These are phyloP conservation scores for Polytrichum formosum DNA, from an alignment of 225 moss, liverwort and hornwort species.

Conservation along the genomic window DNA sequence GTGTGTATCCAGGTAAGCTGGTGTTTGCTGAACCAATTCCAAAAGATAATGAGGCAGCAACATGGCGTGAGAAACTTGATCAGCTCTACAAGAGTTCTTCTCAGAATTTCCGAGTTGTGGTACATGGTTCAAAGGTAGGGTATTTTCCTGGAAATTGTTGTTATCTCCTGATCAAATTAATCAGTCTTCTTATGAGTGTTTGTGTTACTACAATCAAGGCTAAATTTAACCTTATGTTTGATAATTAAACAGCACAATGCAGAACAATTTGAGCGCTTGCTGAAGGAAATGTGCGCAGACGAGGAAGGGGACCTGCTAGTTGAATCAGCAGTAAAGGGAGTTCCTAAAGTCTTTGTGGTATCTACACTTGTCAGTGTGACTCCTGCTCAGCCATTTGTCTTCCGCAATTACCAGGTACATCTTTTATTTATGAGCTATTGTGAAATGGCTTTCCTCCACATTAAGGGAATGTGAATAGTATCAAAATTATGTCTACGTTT, in stretches of 20 bases:
- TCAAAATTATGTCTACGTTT: too few relatives aligned
- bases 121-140: conserved; percentile 95
- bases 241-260: conserved; percentile 79
- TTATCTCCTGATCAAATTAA: too few relatives aligned
- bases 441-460: too few relatives aligned
- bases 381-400: conserved; percentile 97
- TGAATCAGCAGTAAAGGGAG: conserved; percentile 82
- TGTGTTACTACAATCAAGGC: too few relatives aligned
- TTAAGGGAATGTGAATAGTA: too few relatives aligned
- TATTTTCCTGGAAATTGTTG: too few relatives aligned
- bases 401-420: conserved; percentile 94
- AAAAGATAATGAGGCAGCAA: conserved; percentile 96
- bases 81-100: conserved; percentile 99
- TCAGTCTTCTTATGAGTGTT: too few relatives aligned
- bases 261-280: conserved; percentile 91
- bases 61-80: conserved; percentile 98
- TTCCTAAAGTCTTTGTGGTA: conserved; percentile 95
- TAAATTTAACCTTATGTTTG: background rate
- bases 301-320: conserved; percentile 92
- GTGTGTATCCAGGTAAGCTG: conserved; percentile 67
- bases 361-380: conserved; percentile 97
- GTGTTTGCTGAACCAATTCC: conserved; percentile 93
- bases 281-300: conserved; percentile 94
- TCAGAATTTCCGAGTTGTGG: conserved; percentile 97
- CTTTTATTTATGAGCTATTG: background rate